These are phyloP conservation scores for Lepiota brunneoincarnata DNA, from an alignment of 768 basidiomycete species.

Conservation along the genomic window DNA sequence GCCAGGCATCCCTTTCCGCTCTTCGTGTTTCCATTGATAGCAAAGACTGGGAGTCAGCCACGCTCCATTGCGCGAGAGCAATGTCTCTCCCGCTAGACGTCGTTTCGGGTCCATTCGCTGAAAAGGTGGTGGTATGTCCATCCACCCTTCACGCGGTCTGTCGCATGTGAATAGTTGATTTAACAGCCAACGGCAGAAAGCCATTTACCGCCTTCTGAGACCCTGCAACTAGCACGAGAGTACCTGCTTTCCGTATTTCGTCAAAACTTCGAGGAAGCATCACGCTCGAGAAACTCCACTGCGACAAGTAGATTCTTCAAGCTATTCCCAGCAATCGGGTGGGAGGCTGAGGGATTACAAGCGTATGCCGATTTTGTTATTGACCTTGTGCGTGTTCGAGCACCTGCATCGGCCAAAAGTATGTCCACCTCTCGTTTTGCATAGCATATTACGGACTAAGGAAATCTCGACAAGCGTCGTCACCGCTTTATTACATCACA, in stretches of 20 bases:
- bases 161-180: conserved; percentile 1
- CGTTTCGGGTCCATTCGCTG: conserved; percentile 81
- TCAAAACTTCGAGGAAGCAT: conserved; percentile 80
- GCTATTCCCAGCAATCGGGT: conserved; percentile 93
- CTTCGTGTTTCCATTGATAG: conserved; percentile 74
- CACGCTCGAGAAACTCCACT: conserved; percentile 75
- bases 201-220: conserved; percentile 83
- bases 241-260: conserved; percentile 75
- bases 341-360: conserved; percentile 88
- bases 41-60: conserved; percentile 95
- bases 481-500: conserved; percentile 88
- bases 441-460: conserved; percentile 10
- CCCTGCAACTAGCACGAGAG: conserved; percentile 72
- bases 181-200: conserved; percentile 85
- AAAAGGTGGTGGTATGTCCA: conserved; percentile 75
- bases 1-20: conserved; percentile 36
- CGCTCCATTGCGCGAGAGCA: conserved; percentile 86
- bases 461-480: conserved; percentile 61
- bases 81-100: conserved; percentile 82
- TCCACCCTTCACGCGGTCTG: neutral
- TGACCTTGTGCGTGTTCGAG: conserved; percentile 78
- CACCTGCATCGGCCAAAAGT: conserved; percentile 84
- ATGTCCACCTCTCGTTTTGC: conserved; percentile 10
- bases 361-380: conserved; percentile 93
- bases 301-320: conserved; percentile 95